A percentile compares a stretch with the other conserved stretches of the same genome.
phyloP scores from a whole-genome alignment of 2,329 filamentous ascomycete species.

The Xylariaceae sp. region DNA sequence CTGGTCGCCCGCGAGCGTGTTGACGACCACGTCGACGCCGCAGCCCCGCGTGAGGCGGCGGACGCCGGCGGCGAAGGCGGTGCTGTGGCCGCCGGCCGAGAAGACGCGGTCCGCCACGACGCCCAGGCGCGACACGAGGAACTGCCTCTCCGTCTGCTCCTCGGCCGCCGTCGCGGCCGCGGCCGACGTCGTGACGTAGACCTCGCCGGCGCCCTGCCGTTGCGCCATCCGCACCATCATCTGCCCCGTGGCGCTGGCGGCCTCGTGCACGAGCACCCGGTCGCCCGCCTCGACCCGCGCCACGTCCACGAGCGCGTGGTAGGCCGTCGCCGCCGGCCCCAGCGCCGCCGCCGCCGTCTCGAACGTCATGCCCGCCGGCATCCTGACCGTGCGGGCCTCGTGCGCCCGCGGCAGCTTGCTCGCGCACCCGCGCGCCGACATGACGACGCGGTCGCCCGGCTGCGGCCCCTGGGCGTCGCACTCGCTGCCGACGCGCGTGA shows the following conservation, averaged over 20 bases:
- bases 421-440: not conserved
- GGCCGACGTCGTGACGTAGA: not conserved
- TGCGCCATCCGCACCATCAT: not conserved
- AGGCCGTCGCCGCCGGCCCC: not conserved
- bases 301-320: not conserved
- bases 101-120: not conserved
- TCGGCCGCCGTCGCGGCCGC: no score
- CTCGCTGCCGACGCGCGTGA: conserved; percentile 2
- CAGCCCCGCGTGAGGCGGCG: not conserved
- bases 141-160: not conserved
- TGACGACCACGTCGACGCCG: conserved; percentile 1
- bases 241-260: not conserved
- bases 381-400: not conserved
- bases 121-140: not conserved
- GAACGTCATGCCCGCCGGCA: not conserved
- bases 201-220: not conserved
- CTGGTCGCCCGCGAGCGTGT: not conserved
- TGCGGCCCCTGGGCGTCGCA: not conserved
- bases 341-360: not conserved
- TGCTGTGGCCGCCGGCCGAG: not conserved
- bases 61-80: not conserved
- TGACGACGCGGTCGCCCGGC: not conserved
- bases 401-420: not conserved
- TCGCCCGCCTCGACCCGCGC: not conserved
- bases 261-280: not conserved